Base-by-base conservation (phyloP, 768 basidiomycete species). In the Lactarius akahatsu region DNA sequence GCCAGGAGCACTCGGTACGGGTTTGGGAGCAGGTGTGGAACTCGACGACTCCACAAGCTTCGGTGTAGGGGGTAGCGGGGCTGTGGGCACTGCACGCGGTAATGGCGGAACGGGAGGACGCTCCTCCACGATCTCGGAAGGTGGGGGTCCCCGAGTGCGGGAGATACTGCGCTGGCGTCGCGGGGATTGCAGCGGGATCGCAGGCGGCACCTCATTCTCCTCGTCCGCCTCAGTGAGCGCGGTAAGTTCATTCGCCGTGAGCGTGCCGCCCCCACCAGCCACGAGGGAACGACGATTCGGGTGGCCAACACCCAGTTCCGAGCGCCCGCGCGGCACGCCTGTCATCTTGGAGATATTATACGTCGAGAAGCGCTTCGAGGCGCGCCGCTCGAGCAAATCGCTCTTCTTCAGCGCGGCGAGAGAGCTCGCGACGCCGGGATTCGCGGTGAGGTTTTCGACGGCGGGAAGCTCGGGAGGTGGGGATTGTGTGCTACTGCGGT, bases 261-360 rank as follows among this genome's bases (percentile, higher is more conserved):
- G 77, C 30, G 84, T 79, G 15, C 82, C 81, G 34, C 85, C 66
- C n/a, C 66, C 83, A 4, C 82, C 87, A 2, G 74, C 78, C 38
- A 86, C 86, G 71, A 91, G 76, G 28, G 89, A 91, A 50, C 86
- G 83, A 45, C 91, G 80, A 75, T 90, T 90, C 20, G 85, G 74
- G 61, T 84, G 80, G 23, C 75, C 74, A 36, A 81, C 63, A n/a
- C 71, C 73, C 11, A 62, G 58, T 36, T 70, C 80, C 11, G 73
- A 69, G 62, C 78, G 63, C 61, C 83, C 59, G 18, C 85, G 81
- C 30, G 85, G 78, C 23, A 82, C 79, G 18, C 88, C 87, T 3
- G 93, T 89, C 89, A 98, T 96, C 78, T 96, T 96, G 57, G 90
- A 88, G 72, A 98, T 91, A 69, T 95, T 92, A 75, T 96, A 98